Evolutionary conservation across 2,329 filamentous ascomycete genomes (phyloP).

Genomic region (Cordyceps militaris): DNA sequence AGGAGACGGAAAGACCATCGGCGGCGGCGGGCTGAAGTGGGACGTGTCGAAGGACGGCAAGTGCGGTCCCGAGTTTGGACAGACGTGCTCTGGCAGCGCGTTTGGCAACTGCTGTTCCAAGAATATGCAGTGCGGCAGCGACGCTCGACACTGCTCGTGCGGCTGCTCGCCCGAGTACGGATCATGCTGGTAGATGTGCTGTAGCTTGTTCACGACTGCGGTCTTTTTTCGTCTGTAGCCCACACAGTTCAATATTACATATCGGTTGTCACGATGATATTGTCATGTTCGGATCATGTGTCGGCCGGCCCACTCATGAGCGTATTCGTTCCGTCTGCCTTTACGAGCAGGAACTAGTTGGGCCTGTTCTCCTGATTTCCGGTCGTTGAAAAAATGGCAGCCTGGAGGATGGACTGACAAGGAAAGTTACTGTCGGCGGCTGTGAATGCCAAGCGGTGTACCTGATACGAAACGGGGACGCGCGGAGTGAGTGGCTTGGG

Average conservation of each 20-base stretch:
- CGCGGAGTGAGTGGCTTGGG: background rate
- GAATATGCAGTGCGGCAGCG: conserved; percentile 32
- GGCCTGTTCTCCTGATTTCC: too few relatives aligned
- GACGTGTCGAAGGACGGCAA: conserved; percentile 32
- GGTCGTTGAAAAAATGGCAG: too few relatives aligned
- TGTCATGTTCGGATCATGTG: background rate
- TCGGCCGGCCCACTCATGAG: background rate
- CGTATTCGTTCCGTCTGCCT: too few relatives aligned
- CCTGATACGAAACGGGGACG: background rate
- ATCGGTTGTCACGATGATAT: too few relatives aligned
- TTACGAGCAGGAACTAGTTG: too few relatives aligned
- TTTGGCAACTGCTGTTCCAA: conserved; percentile 39
- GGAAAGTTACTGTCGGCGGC: background rate
- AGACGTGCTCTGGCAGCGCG: conserved; percentile 34
- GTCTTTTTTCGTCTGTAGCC: background rate
- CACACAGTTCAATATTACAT: too few relatives aligned
- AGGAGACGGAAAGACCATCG: background rate
- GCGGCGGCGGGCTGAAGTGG: conserved; percentile 1
- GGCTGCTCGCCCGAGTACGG: conserved; percentile 32
- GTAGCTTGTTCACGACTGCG: background rate
- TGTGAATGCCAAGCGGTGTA: background rate
- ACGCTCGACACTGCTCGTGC: conserved; percentile 28
- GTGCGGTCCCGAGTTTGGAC: conserved; percentile 33
- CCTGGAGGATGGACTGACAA: background rate
- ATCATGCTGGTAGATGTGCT: conserved; percentile 20